A percentile compares a stretch with the other conserved stretches of the same genome.
Conservation (phyloP, 257 asterid genomes). For the Solanum pimpinellifolium region DNA sequence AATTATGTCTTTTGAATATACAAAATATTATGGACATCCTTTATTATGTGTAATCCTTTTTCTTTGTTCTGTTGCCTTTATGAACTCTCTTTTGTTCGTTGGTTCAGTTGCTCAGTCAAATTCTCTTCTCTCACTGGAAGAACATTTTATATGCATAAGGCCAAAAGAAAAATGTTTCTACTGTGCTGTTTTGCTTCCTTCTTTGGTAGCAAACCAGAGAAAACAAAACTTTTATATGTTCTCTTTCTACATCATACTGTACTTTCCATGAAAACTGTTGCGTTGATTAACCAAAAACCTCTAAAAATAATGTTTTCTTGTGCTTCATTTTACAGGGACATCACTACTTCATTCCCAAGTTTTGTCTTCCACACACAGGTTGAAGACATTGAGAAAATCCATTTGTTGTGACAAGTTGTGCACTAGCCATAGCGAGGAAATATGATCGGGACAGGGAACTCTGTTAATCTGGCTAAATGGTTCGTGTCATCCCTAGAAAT, state of each 20-base stretch:
- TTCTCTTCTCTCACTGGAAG: neutral
- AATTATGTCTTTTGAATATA: neutral
- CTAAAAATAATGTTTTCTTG: neutral
- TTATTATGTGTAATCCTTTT: neutral
- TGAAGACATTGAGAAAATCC: constrained; percentile 25
- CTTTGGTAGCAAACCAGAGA: neutral
- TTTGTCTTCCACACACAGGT: constrained; percentile 58
- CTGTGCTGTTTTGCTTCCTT: neutral
- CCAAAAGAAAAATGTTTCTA: neutral
- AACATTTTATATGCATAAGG: neutral
- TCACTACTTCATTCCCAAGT: constrained; percentile 58
- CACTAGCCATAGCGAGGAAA: neutral
- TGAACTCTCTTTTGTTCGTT: neutral
- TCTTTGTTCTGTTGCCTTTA: neutral
- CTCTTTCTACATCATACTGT: neutral
- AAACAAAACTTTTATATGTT: neutral
- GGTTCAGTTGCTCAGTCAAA: neutral
- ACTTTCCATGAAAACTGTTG: neutral
- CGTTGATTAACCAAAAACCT: neutral
- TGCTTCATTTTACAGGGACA: constrained; percentile 33
- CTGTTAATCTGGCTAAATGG: neutral
- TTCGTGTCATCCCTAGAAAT: neutral
- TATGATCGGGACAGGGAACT: neutral
- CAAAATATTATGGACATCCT: neutral
- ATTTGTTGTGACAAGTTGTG: neutral